Conservation (phyloP, 495 filamentous ascomycete genomes). For the Penicillium roqueforti region DNA sequence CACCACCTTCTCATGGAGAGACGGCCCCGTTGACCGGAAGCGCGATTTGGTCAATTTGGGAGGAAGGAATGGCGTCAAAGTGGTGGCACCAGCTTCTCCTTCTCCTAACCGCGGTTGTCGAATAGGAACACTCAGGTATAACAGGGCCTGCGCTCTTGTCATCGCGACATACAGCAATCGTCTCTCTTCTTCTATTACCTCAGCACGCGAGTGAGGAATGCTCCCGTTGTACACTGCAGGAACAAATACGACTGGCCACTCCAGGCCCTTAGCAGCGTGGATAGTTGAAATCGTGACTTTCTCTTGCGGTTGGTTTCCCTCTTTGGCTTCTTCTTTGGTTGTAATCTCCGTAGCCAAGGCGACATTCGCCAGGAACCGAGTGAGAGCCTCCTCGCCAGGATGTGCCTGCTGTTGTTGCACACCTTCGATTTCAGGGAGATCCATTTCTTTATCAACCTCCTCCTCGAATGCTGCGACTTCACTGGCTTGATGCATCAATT, state of each 20-base stretch:
- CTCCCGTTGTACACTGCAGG: slow-evolving; percentile 87
- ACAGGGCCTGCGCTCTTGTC: slow-evolving; percentile 85
- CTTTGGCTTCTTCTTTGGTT: slow-evolving; percentile 51
- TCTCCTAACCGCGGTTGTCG: slow-evolving; percentile 57
- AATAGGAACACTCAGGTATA: slow-evolving; percentile 85
- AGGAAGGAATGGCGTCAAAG: slow-evolving; percentile 59
- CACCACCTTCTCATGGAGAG: slow-evolving; percentile 49
- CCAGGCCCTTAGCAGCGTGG: slow-evolving; percentile 92
- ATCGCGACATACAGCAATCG: slow-evolving; percentile 94
- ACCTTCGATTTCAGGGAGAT: slow-evolving; percentile 73
- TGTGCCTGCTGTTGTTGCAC: slow-evolving; percentile 60
- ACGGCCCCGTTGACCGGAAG: slow-evolving; percentile 57
- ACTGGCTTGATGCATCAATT: slow-evolving; percentile 74
- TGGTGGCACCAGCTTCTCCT: slow-evolving; percentile 45
- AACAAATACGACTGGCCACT: slow-evolving; percentile 97
- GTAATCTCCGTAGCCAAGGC: slow-evolving; percentile 75
- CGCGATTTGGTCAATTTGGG: slow-evolving; percentile 40
- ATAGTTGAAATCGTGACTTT: slow-evolving; percentile 94
- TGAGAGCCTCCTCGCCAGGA: slow-evolving; percentile 60
- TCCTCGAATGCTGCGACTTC: slow-evolving; percentile 44
- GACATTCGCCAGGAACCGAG: slow-evolving; percentile 84
- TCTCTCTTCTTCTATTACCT: slow-evolving; percentile 87
- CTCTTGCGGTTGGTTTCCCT: slow-evolving; percentile 43
- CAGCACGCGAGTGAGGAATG: slow-evolving; percentile 89
- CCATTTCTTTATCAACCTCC: slow-evolving; percentile 53